A percentile compares a stretch with the other conserved stretches of the same genome.
Evolutionary conservation across 495 filamentous ascomycete species (phyloP).

Genomic region (Trypethelium eluteriae): DNA sequence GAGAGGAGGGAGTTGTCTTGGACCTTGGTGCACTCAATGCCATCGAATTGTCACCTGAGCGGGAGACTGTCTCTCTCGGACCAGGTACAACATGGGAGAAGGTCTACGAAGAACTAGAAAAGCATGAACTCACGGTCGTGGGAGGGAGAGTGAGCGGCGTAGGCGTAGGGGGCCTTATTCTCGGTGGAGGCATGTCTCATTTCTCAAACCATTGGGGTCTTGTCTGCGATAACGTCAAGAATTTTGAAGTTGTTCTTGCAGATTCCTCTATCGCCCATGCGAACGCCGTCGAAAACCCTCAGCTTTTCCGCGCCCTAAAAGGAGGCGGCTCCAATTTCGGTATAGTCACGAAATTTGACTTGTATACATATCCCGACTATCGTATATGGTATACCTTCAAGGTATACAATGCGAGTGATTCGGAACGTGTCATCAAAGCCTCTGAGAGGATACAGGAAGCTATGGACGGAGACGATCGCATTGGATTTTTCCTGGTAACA

Average conservation of each 20-base stretch:
- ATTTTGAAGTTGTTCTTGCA: slow-evolving; percentile 35
- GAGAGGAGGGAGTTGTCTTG: slow-evolving; percentile 19
- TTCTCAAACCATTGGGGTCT: slow-evolving; percentile 28
- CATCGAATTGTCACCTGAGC: not conserved
- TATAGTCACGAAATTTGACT: slow-evolving; percentile 35
- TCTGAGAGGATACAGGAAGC: slow-evolving; percentile 10
- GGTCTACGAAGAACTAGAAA: slow-evolving; percentile 44
- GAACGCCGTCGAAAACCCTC: slow-evolving; percentile 25
- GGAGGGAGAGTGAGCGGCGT: slow-evolving; percentile 44
- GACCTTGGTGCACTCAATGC: slow-evolving; percentile 2
- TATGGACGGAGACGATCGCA: slow-evolving; percentile 16
- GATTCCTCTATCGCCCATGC: slow-evolving; percentile 32
- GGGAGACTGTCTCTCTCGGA: not conserved
- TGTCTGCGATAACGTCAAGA: slow-evolving; percentile 32
- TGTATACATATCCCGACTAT: slow-evolving; percentile 21
- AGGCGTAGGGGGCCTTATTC: slow-evolving; percentile 37
- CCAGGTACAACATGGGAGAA: slow-evolving; percentile 22
- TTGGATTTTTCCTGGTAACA: slow-evolving; percentile 19
- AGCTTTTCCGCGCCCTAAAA: slow-evolving; percentile 36
- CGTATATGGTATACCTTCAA: slow-evolving; percentile 27
- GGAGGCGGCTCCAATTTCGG: slow-evolving; percentile 39
- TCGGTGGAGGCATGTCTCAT: slow-evolving; percentile 33
- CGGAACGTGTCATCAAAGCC: slow-evolving; percentile 9
- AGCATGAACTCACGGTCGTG: slow-evolving; percentile 40
- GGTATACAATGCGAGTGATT: not conserved